Base-by-base conservation (phyloP, 305 asterid genomes). In the Fraxinus baroniana region DNA sequence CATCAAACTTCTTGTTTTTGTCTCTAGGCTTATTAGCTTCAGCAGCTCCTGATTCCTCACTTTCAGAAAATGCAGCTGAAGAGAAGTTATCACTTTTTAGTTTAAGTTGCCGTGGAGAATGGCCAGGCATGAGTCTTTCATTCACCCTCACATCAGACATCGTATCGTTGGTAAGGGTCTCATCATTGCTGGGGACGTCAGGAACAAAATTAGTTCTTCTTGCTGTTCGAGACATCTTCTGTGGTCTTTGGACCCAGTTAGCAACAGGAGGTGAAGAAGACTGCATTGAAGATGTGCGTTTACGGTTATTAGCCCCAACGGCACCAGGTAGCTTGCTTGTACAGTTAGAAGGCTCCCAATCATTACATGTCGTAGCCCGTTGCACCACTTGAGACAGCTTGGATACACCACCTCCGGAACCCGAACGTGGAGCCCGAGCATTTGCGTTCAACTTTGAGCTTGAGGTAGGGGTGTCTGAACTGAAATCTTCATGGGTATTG, bases 201-300 rank as follows among this genome's bases (percentile, higher is more conserved):
- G 97, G 96, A 75, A 86, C 81, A 39, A 92, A 89, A 87, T 91
- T 92, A 73, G 92, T 89, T 88, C 98, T 92, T 84, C 98, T 92
- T 26, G 95, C 94, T 28, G 98, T 89, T 80, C 99, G 93, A 78
- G 97, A 90, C 74, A 87, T 90, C 86, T 93, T 94, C 74, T 95
- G 99, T 46, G 96, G 94, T 86, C 95, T 93, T 86, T 91, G 98
- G 83, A 87, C 94, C 97, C 96, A 95, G 52, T 87, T 94, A 81
- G 92, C 92, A 78, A 93, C 97, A 70, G 99, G 99, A 83, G 94
- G 94, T 30, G 99, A 95, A 78, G 97, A 87, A 82, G 99, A 90
- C 81, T 94, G 91, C 78, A 90, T 81, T 36, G 97, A 90, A 77
- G 97, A 87, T 36, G 94, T 89, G 81, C 96, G 94, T 85, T 93